A percentile compares a stretch with the other conserved stretches of the same genome.
Conservation (phyloP, 768 basidiomycete genomes). For the Trichaptum fuscoviolaceum region DNA sequence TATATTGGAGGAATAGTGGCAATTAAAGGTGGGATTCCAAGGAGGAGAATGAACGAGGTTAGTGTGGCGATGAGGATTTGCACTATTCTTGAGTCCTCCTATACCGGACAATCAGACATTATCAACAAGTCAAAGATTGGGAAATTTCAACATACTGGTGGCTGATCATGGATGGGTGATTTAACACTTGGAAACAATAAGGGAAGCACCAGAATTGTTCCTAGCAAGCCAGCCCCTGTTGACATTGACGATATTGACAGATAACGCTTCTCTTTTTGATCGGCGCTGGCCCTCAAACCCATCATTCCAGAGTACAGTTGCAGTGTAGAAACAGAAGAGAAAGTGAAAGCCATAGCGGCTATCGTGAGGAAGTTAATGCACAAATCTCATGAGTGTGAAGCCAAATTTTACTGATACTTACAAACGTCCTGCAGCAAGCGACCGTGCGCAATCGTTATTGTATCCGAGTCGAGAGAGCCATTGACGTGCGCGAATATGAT, state of each 20-base stretch:
- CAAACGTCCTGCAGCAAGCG: slow-evolving; percentile 61
- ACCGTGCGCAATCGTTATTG: slow-evolving; percentile 37
- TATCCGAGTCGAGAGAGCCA: slow-evolving; percentile 34
- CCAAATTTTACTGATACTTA: slow-evolving; percentile 28
- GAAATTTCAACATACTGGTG: not conserved
- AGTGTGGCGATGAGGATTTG: slow-evolving; percentile 36
- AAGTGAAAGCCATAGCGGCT: slow-evolving; percentile 62
- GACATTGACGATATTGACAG: slow-evolving; percentile 1
- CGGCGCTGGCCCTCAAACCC: slow-evolving; percentile 21
- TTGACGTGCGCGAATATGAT: slow-evolving; percentile 47
- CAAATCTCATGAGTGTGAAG: not conserved
- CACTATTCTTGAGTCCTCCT: slow-evolving; percentile 23
- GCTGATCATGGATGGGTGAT: not conserved
- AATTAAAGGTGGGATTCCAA: slow-evolving; percentile 55
- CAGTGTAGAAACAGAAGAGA: slow-evolving; percentile 59
- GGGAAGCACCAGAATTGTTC: slow-evolving; percentile 2
- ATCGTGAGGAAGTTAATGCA: slow-evolving; percentile 6
- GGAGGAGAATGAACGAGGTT: slow-evolving; percentile 46
- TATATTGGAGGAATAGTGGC: slow-evolving; percentile 51
- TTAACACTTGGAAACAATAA: slow-evolving; percentile 3
- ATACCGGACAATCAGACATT: slow-evolving; percentile 5
- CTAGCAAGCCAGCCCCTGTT: not conserved
- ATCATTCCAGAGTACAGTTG: slow-evolving; percentile 60
- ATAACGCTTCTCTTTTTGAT: not conserved
- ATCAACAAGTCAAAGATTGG: not conserved